Base-by-base conservation (phyloP, 208 protist genomes). In the Crithidia fasciculata region DNA sequence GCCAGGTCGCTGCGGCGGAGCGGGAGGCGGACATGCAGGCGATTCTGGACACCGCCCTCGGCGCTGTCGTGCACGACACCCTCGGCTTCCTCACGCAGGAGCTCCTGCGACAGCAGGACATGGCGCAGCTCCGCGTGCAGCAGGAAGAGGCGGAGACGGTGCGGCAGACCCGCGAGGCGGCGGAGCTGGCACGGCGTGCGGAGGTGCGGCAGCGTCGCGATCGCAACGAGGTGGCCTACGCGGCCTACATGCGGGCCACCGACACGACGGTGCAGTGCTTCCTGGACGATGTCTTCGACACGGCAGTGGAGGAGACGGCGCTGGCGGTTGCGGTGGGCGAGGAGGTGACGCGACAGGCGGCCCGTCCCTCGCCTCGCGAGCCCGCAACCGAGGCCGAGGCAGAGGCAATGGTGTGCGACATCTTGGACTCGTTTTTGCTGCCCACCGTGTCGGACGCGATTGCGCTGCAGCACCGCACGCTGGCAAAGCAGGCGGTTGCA, bases 71-170 rank as follows among this genome's bases (percentile, higher is more conserved):
- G 64, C 72, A 75, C 53, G 91, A 91, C 63, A 95, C 92, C 7
- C 81, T 98, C 7, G 93, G 91, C 53, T 97, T 92, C 74, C 83
- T 98, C 18, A 85, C 84, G 19, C 83, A 95, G 74, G 93, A 97
- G 82, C 79, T 97, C 41, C 72, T 69, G 12, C 88, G 95, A 37
- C 92, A 94, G 80, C 89, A 87, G 47, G 93, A 97, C 45, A 74
- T 87, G 66, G 57, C 72, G 43, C 60, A 69, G 37, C 68, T 98
- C 57, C 82, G 89, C 40, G 41, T 58, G 28, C 72, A 90, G 41
- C 89, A 84, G 45, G 78, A 69, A 39, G 82, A 85, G 71, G 92
- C 91, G 18, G 90, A 95, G 85, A 75, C 80, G 19, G 81, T 88
- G 40, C 89, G 94, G 13, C 68, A 79, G 15, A 78, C 76, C 49